Base-by-base conservation (phyloP, 192 early-diverging fungal species). In the Backusella australiensis region DNA sequence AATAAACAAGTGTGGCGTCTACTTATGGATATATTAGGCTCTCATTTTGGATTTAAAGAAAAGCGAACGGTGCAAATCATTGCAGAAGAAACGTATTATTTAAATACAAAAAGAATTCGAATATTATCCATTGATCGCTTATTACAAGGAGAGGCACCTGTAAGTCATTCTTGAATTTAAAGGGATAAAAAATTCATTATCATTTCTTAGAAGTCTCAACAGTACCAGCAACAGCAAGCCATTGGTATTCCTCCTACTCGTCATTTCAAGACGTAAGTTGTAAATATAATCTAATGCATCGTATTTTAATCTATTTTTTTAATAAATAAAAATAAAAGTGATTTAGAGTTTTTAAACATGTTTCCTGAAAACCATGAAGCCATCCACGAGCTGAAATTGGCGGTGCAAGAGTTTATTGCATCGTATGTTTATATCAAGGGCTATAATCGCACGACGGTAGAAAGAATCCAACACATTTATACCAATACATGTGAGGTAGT, bases 401-500 rank as follows among this genome's bases (percentile, higher is more conserved):
- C 82, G 15, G 84, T 83, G 11, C 79, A 82, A 12, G 86, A 89
- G 70, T 89, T 89, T 72, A 82, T 78, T 15, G 82, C 81, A 26
- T 85, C 88, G 0, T 89, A 87, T 78, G 83, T 89, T 15, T 89
- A 87, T 69, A 84, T 89, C 53, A 85, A 82, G 6, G 88, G 88
- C 17, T 89, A 81, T 71, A 82, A 86, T 38, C 68, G 69, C 17
- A 78, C 80, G 35, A 85, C 86, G 1, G 78, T 87, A 4, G 84
- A 87, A 71, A 87, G 86, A 72, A 82, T 89, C 26, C 78, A 78
- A 21, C 78, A 85, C 21, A 86, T 89, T 19, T 86, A 83, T 68
- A 74, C 73, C 9, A 89, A 87, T 53, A 76, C 82, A 26, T 78
- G 75, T 63, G 80, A 78, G 38, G 87, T 86, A 70, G 9, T 23